These are phyloP conservation scores for Zymoseptoria tritici DNA, from an alignment of 2,329 filamentous ascomycete genomes.

Conservation along the genomic window DNA sequence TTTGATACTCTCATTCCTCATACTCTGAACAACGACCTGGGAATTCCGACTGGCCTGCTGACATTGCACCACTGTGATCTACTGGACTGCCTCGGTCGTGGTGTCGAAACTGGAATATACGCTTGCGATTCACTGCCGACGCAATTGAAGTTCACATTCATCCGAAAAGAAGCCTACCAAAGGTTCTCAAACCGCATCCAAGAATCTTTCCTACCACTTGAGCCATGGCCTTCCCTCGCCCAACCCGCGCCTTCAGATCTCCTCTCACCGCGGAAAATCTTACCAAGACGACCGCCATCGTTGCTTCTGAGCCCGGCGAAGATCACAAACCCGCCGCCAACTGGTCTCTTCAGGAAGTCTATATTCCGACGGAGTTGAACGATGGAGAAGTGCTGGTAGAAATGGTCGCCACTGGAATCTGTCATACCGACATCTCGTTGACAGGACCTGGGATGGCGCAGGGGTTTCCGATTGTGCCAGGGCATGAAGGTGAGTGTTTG, in stretches of 20 bases:
- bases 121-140: too few species aligned
- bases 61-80: background rate
- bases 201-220: background rate
- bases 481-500: constrained; percentile 16
- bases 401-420: constrained; percentile 22
- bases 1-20: too few species aligned
- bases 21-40: too few species aligned
- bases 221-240: background rate
- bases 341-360: constrained; percentile 13
- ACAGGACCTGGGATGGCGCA: constrained; percentile 13
- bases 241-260: background rate
- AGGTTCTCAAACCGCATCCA: background rate
- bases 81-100: background rate
- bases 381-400: constrained; percentile 22
- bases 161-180: background rate
- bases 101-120: too few species aligned
- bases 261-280: background rate
- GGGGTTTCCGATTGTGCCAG: constrained; percentile 20
- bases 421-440: constrained; percentile 18
- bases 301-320: constrained; percentile 10
- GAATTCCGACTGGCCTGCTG: too few species aligned
- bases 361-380: constrained; percentile 13
- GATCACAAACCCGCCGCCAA: constrained; percentile 12
- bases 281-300: constrained; percentile 12
- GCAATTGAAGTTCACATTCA: too few species aligned